Evolutionary conservation across 768 basidiomycete genomes (phyloP).

Genomic region (Phanerochaete carnosa): DNA sequence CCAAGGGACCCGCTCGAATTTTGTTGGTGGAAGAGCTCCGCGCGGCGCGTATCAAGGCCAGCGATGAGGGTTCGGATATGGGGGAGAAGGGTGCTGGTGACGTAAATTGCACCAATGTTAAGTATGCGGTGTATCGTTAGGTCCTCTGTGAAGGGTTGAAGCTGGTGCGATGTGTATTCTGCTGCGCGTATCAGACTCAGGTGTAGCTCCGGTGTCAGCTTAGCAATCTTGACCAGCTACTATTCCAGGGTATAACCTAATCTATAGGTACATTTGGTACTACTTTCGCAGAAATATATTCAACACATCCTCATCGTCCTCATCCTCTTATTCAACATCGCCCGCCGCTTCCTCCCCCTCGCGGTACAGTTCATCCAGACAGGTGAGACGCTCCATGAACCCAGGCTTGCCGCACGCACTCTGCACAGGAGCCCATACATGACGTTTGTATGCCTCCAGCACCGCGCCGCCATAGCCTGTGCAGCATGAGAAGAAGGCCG

Average conservation of each 20-base stretch:
- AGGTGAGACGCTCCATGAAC: conserved; percentile 51
- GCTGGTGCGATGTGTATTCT: too few species aligned
- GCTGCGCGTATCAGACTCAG: too few species aligned
- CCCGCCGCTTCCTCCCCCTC: conserved; percentile 52
- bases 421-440: conserved; percentile 77
- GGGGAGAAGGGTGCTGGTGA: conserved; percentile 29
- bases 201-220: too few species aligned
- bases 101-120: too few species aligned
- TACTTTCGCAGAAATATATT: too few species aligned
- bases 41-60: conserved; percentile 29
- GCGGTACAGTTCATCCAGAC: conserved; percentile 50
- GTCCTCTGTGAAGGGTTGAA: too few species aligned
- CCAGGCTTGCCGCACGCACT: conserved; percentile 83
- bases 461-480: conserved; percentile 88
- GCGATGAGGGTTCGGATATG: conserved; percentile 32
- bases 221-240: too few species aligned
- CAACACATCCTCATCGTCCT: conserved; percentile 28
- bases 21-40: conserved; percentile 25
- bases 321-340: conserved; percentile 47
- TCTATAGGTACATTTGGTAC: too few species aligned
- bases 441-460: conserved; percentile 73
- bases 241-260: too few species aligned
- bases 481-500: conserved; percentile 85
- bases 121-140: too few species aligned
- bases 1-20: conserved; percentile 39